Percentiles rank a stretch among this genome's conserved stretches.
Conservation (phyloP, 1,284 basidiomycete genomes). For the Cystobasidium sp. region DNA sequence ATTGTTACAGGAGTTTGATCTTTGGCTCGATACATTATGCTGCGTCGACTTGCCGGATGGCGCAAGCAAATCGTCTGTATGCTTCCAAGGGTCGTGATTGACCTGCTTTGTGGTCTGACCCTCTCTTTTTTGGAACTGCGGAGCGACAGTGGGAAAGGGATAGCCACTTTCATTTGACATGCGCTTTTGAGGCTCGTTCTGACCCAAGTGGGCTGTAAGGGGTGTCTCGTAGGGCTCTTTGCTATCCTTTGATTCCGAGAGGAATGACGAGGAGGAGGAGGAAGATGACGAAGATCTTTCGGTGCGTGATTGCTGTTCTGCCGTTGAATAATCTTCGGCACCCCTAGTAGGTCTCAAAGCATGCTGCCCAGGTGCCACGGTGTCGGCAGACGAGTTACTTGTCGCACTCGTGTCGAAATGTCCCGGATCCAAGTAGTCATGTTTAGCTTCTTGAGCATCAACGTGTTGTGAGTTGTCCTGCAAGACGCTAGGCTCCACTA, state of each 20-base stretch:
- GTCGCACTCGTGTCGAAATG: background rate
- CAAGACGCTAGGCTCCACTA: background rate
- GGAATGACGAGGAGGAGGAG: conserved; percentile 14
- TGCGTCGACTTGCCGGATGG: background rate
- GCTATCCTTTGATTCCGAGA: background rate
- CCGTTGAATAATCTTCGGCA: background rate
- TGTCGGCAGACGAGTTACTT: background rate
- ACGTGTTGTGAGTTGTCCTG: background rate
- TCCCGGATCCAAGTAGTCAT: background rate
- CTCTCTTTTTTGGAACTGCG: background rate
- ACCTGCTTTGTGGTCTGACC: background rate
- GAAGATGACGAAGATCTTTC: conserved; percentile 16
- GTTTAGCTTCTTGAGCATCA: background rate
- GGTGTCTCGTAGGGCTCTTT: conserved; percentile 14
- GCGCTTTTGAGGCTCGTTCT: background rate
- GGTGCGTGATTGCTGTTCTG: background rate
- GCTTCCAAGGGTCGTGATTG: conserved; percentile 5
- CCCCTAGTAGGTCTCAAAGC: background rate
- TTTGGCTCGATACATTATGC: background rate
- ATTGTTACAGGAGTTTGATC: background rate
- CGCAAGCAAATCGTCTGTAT: conserved; percentile 22
- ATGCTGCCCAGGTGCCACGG: background rate
- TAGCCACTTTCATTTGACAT: background rate
- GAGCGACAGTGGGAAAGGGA: background rate
- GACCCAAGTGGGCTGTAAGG: background rate